These are phyloP conservation scores for Elsinoe fawcettii DNA, from an alignment of 2,329 filamentous ascomycete species.

Conservation along the genomic window DNA sequence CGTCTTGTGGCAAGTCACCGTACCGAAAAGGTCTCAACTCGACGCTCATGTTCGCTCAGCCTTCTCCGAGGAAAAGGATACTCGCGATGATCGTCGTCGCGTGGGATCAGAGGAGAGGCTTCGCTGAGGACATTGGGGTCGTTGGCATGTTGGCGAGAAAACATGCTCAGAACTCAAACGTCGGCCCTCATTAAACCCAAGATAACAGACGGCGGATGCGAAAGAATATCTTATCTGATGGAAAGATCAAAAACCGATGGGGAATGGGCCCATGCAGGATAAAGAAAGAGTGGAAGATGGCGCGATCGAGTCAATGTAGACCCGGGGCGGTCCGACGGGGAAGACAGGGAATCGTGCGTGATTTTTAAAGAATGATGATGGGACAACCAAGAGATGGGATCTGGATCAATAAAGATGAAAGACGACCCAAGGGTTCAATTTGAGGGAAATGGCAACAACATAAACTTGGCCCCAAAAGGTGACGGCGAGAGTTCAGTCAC, in stretches of 20 bases:
- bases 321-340: conserved; percentile 10
- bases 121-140: neutral
- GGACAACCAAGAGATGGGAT: neutral
- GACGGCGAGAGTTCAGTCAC: neutral
- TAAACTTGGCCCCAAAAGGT: neutral
- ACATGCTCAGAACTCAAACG: conserved; percentile 5
- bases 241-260: neutral
- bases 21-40: conserved; percentile 14
- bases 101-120: conserved; percentile 10
- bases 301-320: neutral
- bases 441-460: conserved; percentile 1
- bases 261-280: neutral
- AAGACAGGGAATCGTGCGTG: neutral
- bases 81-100: neutral
- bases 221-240: conserved; percentile 12
- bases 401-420: neutral
- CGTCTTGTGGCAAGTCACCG: conserved; percentile 10
- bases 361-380: neutral
- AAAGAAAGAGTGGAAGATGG: conserved; percentile 1
- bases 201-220: neutral
- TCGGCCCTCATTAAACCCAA: neutral
- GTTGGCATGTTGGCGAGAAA: conserved; percentile 11
- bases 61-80: conserved; percentile 4
- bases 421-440: neutral
- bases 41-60: conserved; percentile 6